A percentile compares a stretch with the other conserved stretches of the same genome.
phyloP scores from a whole-genome alignment of 371 early-diverging fungal species.

The Lichtheimia ornata region DNA sequence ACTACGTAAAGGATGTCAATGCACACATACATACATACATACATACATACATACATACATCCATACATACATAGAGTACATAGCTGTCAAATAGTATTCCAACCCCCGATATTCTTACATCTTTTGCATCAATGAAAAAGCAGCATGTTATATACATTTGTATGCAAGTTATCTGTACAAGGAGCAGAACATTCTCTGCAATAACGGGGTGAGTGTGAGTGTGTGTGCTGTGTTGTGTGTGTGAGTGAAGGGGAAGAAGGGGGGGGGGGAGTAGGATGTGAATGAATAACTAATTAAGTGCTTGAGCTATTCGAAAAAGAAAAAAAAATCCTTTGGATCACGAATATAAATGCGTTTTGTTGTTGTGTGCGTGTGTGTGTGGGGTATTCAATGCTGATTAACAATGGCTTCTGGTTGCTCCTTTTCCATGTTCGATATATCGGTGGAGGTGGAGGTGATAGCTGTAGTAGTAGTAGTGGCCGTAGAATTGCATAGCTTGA shows the following conservation, averaged over 20 bases:
- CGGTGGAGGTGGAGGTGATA: neutral
- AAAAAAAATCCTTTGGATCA: neutral
- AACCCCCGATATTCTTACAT: neutral
- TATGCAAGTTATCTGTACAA: neutral
- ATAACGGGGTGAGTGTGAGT: neutral
- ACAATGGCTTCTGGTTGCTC: slow-evolving; percentile 10
- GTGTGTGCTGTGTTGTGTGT: neutral
- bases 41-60: no score
- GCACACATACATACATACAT: no score
- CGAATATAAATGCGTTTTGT: neutral
- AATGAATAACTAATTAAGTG: no score
- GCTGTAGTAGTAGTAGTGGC: neutral
- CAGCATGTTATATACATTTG: neutral
- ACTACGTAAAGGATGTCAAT: no score
- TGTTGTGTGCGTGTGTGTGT: no score
- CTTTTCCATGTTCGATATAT: slow-evolving; percentile 2
- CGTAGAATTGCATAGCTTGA: neutral
- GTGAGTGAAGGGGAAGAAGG: no score
- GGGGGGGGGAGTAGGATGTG: no score
- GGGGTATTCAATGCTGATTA: slow-evolving; percentile 7
- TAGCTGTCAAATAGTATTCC: no score
- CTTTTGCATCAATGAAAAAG: neutral
- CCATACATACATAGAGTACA: no score
- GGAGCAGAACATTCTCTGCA: neutral
- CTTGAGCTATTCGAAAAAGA: no score